Conservation (phyloP, 768 basidiomycete genomes). For the Tricholoma hemisulphureum region DNA sequence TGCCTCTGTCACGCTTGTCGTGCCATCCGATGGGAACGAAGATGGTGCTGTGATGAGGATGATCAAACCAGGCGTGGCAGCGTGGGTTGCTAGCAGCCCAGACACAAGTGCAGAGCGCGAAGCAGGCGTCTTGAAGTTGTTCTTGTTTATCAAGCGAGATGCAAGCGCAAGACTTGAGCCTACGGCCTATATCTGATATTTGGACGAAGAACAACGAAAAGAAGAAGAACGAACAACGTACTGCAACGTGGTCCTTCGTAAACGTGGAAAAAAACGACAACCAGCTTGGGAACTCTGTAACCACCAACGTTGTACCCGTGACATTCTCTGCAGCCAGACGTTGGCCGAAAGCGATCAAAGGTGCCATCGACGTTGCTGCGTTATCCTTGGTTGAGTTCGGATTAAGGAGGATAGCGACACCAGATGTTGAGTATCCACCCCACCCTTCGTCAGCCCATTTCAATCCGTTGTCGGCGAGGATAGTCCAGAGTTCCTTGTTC, state of each 20-base stretch:
- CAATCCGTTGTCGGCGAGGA: slow-evolving; percentile 37
- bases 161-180: slow-evolving; percentile 41
- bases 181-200: slow-evolving; percentile 28
- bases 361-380: slow-evolving; percentile 40
- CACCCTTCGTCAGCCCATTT: slow-evolving; percentile 47
- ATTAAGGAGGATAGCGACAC: slow-evolving; percentile 43
- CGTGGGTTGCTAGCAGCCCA: slow-evolving; percentile 35
- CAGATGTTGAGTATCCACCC: slow-evolving; percentile 43
- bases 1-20: slow-evolving; percentile 43
- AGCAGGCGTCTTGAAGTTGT: slow-evolving; percentile 34
- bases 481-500: slow-evolving; percentile 34
- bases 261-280: slow-evolving; percentile 39
- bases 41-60: slow-evolving; percentile 41
- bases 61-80: slow-evolving; percentile 38
- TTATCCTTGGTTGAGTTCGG: slow-evolving; percentile 37
- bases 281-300: slow-evolving; percentile 44
- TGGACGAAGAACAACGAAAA: slow-evolving; percentile 1
- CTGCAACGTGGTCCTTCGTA: slow-evolving; percentile 37
- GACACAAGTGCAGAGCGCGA: slow-evolving; percentile 32
- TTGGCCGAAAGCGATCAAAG: slow-evolving; percentile 38
- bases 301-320: slow-evolving; percentile 24
- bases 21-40: slow-evolving; percentile 31
- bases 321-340: slow-evolving; percentile 23
- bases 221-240: slow-evolving; percentile 20
- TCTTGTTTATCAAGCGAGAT: slow-evolving; percentile 43